A percentile compares a stretch with the other conserved stretches of the same genome.
These are phyloP conservation scores for Alternaria sp. DNA, from an alignment of 2,329 filamentous ascomycete species.

Conservation along the genomic window DNA sequence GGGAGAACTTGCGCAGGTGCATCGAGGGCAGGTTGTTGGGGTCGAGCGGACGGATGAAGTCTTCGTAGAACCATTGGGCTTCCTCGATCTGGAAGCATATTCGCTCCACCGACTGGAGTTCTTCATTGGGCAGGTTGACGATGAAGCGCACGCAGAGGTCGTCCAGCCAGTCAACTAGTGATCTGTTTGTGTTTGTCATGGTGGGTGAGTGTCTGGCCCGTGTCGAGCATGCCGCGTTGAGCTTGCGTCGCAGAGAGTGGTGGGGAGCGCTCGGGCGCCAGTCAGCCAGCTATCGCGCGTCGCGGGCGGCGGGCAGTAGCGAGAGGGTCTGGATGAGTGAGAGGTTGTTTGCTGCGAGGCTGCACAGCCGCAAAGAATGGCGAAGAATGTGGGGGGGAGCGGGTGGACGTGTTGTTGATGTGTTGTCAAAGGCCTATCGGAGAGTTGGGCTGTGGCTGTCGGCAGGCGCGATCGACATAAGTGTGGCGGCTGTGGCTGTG, in stretches of 20 bases:
- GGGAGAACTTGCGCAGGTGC: constrained; percentile 81
- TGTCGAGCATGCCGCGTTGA: constrained; percentile 65
- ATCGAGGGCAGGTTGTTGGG: constrained; percentile 81
- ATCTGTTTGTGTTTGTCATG: constrained; percentile 81
- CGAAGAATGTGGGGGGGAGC: constrained; percentile 17
- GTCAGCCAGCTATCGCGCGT: constrained; percentile 8
- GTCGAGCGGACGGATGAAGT: constrained; percentile 93
- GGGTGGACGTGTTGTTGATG: constrained; percentile 3
- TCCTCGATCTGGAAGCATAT: constrained; percentile 99
- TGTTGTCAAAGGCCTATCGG: constrained; percentile 15
- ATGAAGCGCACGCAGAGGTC: constrained; percentile 98
- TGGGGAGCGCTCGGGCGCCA: constrained; percentile 10
- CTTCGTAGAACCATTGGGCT: constrained; percentile 99
- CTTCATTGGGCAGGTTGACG: constrained; percentile 91
- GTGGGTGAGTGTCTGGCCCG: constrained; percentile 52
- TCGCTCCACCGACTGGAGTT: constrained; percentile 86
- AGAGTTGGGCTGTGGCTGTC: background rate
- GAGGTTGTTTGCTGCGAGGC: background rate
- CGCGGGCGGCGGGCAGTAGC: constrained; percentile 6
- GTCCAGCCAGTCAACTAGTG: constrained; percentile 95
- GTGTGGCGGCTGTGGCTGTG: constrained; percentile 27
- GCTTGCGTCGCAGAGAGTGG: constrained; percentile 18
- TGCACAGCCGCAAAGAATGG: constrained; percentile 42
- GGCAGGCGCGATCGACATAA: constrained; percentile 11
- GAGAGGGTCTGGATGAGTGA: constrained; percentile 18